Evolutionary conservation across 257 asterid genomes (phyloP).

Genomic region (Cinchona pubescens): DNA sequence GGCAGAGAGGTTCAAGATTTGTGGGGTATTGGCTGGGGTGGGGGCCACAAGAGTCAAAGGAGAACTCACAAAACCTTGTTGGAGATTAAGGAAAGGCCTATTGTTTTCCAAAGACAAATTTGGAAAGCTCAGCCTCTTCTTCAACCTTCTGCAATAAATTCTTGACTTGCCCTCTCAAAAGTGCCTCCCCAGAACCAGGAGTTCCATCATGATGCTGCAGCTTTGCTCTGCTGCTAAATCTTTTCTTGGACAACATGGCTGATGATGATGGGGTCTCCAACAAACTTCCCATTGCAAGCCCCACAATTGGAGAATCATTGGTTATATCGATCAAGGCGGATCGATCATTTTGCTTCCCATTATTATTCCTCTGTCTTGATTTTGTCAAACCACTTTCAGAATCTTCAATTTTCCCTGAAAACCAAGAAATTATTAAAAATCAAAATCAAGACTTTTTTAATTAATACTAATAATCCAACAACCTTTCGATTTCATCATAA

Average conservation of each 20-base stretch:
- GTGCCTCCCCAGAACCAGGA: slow-evolving; percentile 95
- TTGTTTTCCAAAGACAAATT: slow-evolving; percentile 37
- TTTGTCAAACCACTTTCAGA: slow-evolving; percentile 33
- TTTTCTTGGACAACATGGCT: slow-evolving; percentile 62
- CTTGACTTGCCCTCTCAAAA: slow-evolving; percentile 89
- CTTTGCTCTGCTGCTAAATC: slow-evolving; percentile 20
- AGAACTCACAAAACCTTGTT: slow-evolving; percentile 50
- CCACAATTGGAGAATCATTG: slow-evolving; percentile 94
- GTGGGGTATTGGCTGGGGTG: slow-evolving; percentile 82
- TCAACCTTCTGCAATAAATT: slow-evolving; percentile 76
- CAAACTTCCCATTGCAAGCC: slow-evolving; percentile 69
- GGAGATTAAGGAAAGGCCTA: slow-evolving; percentile 43
- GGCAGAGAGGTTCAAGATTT: slow-evolving; percentile 33
- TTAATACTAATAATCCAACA: background rate
- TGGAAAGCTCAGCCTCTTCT: slow-evolving; percentile 54
- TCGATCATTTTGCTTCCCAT: slow-evolving; percentile 53
- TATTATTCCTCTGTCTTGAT: no score
- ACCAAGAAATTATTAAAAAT: slow-evolving; percentile 7
- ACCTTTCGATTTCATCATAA: no score
- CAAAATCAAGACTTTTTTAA: background rate
- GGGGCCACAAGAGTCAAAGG: slow-evolving; percentile 68
- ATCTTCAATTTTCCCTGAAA: slow-evolving; percentile 57
- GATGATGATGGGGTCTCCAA: slow-evolving; percentile 89
- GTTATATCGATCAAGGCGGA: slow-evolving; percentile 77
- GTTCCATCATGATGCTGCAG: slow-evolving; percentile 32